Percentiles rank a stretch among this genome's conserved stretches.
Conservation (phyloP, 805 yeast species). For the Wickerhamiella slavikovae region DNA sequence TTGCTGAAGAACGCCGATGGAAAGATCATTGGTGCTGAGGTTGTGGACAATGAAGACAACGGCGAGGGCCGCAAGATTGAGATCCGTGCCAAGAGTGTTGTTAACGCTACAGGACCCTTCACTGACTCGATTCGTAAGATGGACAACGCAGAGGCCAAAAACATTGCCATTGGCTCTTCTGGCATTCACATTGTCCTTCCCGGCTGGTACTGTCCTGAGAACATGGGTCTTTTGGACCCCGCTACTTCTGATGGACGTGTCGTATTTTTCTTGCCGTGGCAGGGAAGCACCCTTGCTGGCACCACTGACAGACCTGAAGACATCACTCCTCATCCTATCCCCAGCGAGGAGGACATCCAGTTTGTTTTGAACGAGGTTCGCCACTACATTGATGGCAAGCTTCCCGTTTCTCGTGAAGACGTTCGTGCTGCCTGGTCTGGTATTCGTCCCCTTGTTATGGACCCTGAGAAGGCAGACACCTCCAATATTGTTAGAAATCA, state of each 20-base stretch:
- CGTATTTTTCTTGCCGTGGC: conserved; percentile 95
- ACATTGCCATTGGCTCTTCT: conserved; percentile 81
- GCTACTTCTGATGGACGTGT: conserved; percentile 89
- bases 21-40: conserved; percentile 58
- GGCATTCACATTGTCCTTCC: conserved; percentile 90
- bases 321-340: conserved; percentile 36
- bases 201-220: conserved; percentile 73
- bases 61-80: conserved; percentile 40
- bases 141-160: conserved; percentile 41
- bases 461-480: conserved; percentile 39
- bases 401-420: conserved; percentile 76
- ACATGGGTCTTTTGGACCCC: conserved; percentile 79
- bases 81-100: conserved; percentile 51
- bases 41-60: conserved; percentile 27
- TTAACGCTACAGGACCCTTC: conserved; percentile 91
- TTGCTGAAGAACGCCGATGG: conserved; percentile 41
- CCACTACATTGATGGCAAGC: conserved; percentile 52
- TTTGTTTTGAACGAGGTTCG: conserved; percentile 76
- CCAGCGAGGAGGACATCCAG: conserved; percentile 72
- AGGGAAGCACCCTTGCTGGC: conserved; percentile 89
- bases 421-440: conserved; percentile 95
- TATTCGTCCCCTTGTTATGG: conserved; percentile 82
- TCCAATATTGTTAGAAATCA: conserved; percentile 86
- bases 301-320: conserved; percentile 72
- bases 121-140: conserved; percentile 68